These are phyloP conservation scores for Russula earlei DNA, from an alignment of 768 basidiomycete genomes.

Conservation along the genomic window DNA sequence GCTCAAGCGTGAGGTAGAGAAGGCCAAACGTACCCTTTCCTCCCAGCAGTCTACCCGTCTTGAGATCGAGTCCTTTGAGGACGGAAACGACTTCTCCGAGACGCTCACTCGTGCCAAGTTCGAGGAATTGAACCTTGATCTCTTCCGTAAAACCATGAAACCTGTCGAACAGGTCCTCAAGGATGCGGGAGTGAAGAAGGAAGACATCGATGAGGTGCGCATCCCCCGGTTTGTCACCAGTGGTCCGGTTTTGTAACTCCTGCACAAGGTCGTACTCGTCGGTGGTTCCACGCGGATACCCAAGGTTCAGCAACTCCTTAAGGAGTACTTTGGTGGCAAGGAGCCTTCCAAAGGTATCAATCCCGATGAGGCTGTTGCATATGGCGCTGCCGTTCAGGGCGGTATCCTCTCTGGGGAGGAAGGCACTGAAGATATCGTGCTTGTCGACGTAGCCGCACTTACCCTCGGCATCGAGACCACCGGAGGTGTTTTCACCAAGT, in stretches of 20 bases:
- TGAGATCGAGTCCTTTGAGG: slow-evolving; percentile 94
- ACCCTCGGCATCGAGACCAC: slow-evolving; percentile 99
- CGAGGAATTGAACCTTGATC: slow-evolving; percentile 96
- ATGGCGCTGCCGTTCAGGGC: slow-evolving; percentile 97
- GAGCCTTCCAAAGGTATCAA: slow-evolving; percentile 98
- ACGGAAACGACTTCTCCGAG: slow-evolving; percentile 96
- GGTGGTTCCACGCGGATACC: slow-evolving; percentile 99
- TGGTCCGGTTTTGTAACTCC: not conserved
- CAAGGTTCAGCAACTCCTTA: slow-evolving; percentile 96
- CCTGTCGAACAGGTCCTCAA: slow-evolving; percentile 98
- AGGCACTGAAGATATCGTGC: slow-evolving; percentile 81
- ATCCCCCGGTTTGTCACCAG: not conserved
- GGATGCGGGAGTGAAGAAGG: slow-evolving; percentile 98
- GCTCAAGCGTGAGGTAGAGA: slow-evolving; percentile 35
- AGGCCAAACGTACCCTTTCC: slow-evolving; percentile 64
- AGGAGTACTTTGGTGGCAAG: slow-evolving; percentile 89
- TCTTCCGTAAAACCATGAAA: slow-evolving; percentile 99
- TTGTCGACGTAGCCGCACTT: slow-evolving; percentile 94
- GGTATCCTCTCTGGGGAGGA: slow-evolving; percentile 95
- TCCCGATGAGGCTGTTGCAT: slow-evolving; percentile 98
- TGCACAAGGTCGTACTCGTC: slow-evolving; percentile 69
- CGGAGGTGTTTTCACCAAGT: slow-evolving; percentile 95
- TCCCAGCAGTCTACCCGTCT: slow-evolving; percentile 88
- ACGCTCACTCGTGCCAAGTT: slow-evolving; percentile 97
- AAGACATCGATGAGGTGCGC: slow-evolving; percentile 80